Evolutionary conservation across 805 yeast genomes (phyloP).

Genomic region (Lipomyces orientalis): DNA sequence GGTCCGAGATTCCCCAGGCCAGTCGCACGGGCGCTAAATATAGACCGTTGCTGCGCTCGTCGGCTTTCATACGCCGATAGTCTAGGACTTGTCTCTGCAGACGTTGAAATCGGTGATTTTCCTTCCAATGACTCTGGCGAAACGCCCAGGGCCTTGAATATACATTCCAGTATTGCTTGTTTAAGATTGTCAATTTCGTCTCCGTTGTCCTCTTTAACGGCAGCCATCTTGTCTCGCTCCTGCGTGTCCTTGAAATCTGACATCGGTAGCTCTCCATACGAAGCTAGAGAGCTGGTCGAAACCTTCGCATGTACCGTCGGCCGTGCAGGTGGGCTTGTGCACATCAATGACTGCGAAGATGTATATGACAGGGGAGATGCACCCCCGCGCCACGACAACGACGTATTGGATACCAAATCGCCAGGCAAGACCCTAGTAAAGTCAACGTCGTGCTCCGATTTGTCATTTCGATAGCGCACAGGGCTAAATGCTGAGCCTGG

Average conservation of each 20-base stretch:
- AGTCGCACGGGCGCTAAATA: background rate
- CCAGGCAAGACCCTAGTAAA: conserved; percentile 8
- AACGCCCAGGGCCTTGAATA: conserved; percentile 72
- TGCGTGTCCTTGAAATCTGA: conserved; percentile 1
- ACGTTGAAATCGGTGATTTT: conserved; percentile 12
- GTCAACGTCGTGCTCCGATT: background rate
- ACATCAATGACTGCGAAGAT: background rate
- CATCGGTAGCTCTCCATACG: conserved; percentile 5
- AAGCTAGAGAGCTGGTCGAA: background rate
- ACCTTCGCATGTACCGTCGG: background rate
- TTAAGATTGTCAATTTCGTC: conserved; percentile 9
- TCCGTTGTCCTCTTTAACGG: conserved; percentile 8
- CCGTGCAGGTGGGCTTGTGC: background rate
- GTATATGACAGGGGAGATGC: background rate
- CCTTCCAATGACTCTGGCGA: conserved; percentile 42
- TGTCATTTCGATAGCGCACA: background rate
- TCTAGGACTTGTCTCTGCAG: conserved; percentile 30
- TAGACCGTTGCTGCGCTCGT: conserved; percentile 8
- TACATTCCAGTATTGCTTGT: conserved; percentile 69
- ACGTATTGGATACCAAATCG: conserved; percentile 3
- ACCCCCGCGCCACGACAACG: background rate
- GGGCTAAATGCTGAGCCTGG: background rate
- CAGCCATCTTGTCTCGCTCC: conserved; percentile 1
- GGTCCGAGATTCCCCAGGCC: conserved; percentile 19
- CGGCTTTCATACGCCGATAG: conserved; percentile 20